Evolutionary conservation across 2,329 filamentous ascomycete genomes (phyloP).

Genomic region (Fusarium albosuccineum): DNA sequence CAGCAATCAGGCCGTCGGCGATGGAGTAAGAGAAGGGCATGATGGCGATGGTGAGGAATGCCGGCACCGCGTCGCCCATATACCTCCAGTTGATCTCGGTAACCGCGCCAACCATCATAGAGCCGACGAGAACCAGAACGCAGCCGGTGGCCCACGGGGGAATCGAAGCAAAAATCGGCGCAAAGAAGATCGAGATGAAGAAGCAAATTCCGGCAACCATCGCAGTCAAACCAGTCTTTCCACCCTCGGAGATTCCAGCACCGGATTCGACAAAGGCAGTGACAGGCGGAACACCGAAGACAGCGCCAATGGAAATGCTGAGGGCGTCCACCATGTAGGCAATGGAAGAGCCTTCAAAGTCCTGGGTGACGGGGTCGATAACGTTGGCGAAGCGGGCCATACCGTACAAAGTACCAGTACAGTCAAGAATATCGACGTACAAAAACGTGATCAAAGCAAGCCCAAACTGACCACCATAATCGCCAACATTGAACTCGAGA

Average conservation of each 20-base stretch:
- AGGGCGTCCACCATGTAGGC: slow-evolving; percentile 89
- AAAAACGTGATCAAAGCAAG: slow-evolving; percentile 89
- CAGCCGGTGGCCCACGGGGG: slow-evolving; percentile 91
- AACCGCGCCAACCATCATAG: slow-evolving; percentile 84
- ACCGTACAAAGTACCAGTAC: slow-evolving; percentile 87
- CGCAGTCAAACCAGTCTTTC: slow-evolving; percentile 84
- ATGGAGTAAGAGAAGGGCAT: slow-evolving; percentile 95
- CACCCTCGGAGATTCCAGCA: slow-evolving; percentile 89
- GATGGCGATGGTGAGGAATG: slow-evolving; percentile 84
- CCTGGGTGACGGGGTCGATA: slow-evolving; percentile 84
- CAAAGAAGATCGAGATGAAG: slow-evolving; percentile 89
- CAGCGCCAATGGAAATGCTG: slow-evolving; percentile 80
- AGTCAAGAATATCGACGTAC: slow-evolving; percentile 91
- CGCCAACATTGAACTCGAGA: slow-evolving; percentile 79
- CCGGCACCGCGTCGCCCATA: slow-evolving; percentile 84
- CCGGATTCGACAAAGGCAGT: slow-evolving; percentile 92
- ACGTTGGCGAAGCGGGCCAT: slow-evolving; percentile 88
- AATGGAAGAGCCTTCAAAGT: slow-evolving; percentile 87
- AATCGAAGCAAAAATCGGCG: slow-evolving; percentile 90
- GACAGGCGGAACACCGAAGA: slow-evolving; percentile 83
- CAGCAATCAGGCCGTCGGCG: slow-evolving; percentile 86
- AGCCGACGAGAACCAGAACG: slow-evolving; percentile 87
- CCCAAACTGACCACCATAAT: slow-evolving; percentile 81
- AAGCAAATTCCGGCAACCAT: slow-evolving; percentile 85
- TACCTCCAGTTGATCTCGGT: slow-evolving; percentile 92